Percentiles rank a stretch among this genome's conserved stretches.
phyloP scores from a whole-genome alignment of 768 basidiomycete genomes.

The Nevesoporus exiguus region DNA sequence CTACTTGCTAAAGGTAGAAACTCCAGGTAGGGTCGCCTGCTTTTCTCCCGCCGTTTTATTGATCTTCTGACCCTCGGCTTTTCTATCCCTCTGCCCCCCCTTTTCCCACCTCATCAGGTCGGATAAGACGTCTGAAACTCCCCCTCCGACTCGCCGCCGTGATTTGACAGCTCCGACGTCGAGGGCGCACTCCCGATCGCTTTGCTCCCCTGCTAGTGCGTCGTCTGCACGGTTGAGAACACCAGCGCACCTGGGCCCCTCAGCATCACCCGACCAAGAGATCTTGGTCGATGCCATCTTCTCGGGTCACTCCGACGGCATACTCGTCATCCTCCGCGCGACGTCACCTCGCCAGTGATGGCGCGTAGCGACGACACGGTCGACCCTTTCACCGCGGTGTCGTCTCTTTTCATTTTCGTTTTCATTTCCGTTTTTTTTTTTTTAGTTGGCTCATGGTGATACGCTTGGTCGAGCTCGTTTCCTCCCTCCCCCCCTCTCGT shows the following conservation, averaged over 20 bases:
- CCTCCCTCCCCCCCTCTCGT: too few species aligned
- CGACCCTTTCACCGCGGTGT: neutral
- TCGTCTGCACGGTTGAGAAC: slow-evolving; percentile 9
- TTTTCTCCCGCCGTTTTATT: neutral
- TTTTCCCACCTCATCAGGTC: slow-evolving; percentile 17
- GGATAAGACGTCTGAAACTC: slow-evolving; percentile 25
- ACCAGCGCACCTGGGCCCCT: neutral
- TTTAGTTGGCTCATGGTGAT: too few species aligned
- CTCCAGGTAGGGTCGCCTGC: slow-evolving; percentile 38
- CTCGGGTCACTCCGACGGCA: slow-evolving; percentile 80
- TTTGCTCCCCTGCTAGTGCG: neutral
- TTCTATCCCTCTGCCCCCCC: neutral
- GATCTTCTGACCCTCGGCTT: neutral
- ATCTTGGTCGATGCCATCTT: slow-evolving; percentile 76
- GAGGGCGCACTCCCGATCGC: slow-evolving; percentile 14
- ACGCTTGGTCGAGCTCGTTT: too few species aligned
- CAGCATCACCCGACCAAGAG: slow-evolving; percentile 26
- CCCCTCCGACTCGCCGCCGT: slow-evolving; percentile 31
- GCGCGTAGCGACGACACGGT: neutral
- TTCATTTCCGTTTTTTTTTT: too few species aligned
- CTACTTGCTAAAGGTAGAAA: slow-evolving; percentile 58
- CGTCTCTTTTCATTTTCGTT: neutral
- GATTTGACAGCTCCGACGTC: slow-evolving; percentile 20
- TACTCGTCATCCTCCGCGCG: slow-evolving; percentile 72
- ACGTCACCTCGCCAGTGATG: slow-evolving; percentile 25